These are phyloP conservation scores for Cyclotella cryptica DNA, from an alignment of 108 stramenopile species.

Conservation along the genomic window DNA sequence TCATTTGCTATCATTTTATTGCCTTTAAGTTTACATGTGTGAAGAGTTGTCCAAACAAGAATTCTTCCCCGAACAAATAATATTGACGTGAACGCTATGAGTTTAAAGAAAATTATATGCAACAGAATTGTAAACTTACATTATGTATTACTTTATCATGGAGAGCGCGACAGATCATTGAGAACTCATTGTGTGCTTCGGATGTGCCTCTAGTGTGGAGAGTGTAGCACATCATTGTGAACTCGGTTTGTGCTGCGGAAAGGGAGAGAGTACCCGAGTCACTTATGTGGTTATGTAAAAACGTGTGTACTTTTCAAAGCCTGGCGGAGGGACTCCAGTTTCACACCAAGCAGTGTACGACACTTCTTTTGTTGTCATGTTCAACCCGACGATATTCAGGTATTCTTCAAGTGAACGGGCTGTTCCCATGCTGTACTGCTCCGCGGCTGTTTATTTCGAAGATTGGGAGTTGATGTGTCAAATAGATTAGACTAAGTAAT, in stretches of 20 bases:
- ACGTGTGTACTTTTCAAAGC: constrained; percentile 64
- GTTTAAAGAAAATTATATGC: too few species aligned
- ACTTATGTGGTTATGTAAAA: constrained; percentile 2
- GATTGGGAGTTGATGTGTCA: not conserved
- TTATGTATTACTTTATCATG: too few species aligned
- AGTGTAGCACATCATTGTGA: not conserved
- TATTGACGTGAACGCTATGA: too few species aligned
- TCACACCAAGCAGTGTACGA: constrained; percentile 85
- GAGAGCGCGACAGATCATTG: not conserved
- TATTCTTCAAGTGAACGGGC: constrained; percentile 74
- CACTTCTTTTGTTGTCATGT: constrained; percentile 83
- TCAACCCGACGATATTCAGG: constrained; percentile 76
- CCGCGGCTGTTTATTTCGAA: constrained; percentile 60
- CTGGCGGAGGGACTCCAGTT: constrained; percentile 76
- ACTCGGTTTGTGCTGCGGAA: not conserved
- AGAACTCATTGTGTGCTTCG: not conserved
- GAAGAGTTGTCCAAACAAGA: too few species aligned
- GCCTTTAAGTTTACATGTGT: too few species aligned
- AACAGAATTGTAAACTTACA: too few species aligned
- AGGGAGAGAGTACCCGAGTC: not conserved
- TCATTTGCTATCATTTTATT: too few species aligned
- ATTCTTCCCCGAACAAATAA: too few species aligned
- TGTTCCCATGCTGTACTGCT: constrained; percentile 87
- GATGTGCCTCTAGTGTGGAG: too few species aligned
- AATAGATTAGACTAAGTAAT: not conserved